These are phyloP conservation scores for Candolleomyces aberdarensis DNA, from an alignment of 768 basidiomycete genomes.

Conservation along the genomic window DNA sequence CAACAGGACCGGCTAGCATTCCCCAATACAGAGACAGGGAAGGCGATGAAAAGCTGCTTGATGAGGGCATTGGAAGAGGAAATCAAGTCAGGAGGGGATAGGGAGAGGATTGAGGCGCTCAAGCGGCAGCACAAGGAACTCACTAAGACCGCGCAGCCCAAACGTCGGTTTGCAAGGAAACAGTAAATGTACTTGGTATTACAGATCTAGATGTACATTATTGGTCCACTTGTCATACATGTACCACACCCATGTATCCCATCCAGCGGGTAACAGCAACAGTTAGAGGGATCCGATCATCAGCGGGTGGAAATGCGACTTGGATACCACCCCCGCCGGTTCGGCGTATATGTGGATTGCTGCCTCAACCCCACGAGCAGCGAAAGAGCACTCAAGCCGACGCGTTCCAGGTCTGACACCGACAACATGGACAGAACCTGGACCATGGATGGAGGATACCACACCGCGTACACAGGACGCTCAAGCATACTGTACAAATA, in stretches of 20 bases:
- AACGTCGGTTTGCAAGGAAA: background rate
- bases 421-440: background rate
- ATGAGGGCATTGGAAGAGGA: background rate
- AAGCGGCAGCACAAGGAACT: background rate
- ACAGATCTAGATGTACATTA: background rate
- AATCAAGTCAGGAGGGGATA: background rate
- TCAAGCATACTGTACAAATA: conserved; percentile 18
- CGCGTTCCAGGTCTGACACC: background rate
- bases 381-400: too few relatives aligned
- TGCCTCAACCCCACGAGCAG: too few relatives aligned
- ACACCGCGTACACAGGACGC: background rate
- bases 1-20: background rate
- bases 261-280: background rate
- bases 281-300: background rate
- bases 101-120: background rate
- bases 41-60: background rate
- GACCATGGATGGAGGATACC: background rate
- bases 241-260: background rate
- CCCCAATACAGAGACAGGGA: background rate
- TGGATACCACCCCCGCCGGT: background rate
- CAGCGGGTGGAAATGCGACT: background rate
- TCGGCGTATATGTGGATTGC: background rate
- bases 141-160: background rate
- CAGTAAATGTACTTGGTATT: background rate
- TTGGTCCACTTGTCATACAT: background rate